These are phyloP conservation scores for Didymellaceae sp. DNA, from an alignment of 2,329 filamentous ascomycete genomes.

Conservation along the genomic window DNA sequence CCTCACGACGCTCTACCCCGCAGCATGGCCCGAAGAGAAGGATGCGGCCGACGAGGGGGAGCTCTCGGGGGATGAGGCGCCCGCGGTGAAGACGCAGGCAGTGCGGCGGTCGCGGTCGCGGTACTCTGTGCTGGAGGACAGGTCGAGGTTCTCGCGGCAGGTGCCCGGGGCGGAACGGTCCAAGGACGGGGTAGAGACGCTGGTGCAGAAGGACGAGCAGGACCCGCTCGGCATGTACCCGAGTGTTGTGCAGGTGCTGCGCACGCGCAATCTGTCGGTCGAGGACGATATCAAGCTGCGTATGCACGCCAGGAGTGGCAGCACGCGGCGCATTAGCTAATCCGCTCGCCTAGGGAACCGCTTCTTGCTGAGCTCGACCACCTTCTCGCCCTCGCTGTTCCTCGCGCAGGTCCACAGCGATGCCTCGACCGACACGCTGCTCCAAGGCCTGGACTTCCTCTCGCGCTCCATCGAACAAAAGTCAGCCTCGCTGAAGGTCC, in stretches of 20 bases:
- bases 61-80: constrained; percentile 61
- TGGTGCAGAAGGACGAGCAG: constrained; percentile 89
- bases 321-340: background rate
- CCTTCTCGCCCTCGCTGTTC: constrained; percentile 90
- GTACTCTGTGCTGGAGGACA: constrained; percentile 83
- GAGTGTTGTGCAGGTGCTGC: constrained; percentile 82
- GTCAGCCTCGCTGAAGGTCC: constrained; percentile 91
- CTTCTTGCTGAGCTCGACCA: constrained; percentile 93
- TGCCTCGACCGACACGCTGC: constrained; percentile 80
- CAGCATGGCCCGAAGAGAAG: constrained; percentile 85
- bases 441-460: constrained; percentile 82
- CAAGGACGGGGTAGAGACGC: constrained; percentile 72
- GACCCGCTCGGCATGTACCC: constrained; percentile 89
- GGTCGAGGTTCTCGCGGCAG: constrained; percentile 72
- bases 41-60: constrained; percentile 68
- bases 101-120: constrained; percentile 71
- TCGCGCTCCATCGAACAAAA: constrained; percentile 96
- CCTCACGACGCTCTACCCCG: constrained; percentile 77
- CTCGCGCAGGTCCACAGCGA: constrained; percentile 88
- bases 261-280: constrained; percentile 76
- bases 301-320: constrained; percentile 48
- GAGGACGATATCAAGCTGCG: constrained; percentile 83
- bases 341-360: constrained; percentile 70
- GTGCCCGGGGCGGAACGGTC: constrained; percentile 72
- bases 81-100: constrained; percentile 29